Conservation (phyloP, 176 grass and related monocot genomes). For the Pontederia crassipes region DNA sequence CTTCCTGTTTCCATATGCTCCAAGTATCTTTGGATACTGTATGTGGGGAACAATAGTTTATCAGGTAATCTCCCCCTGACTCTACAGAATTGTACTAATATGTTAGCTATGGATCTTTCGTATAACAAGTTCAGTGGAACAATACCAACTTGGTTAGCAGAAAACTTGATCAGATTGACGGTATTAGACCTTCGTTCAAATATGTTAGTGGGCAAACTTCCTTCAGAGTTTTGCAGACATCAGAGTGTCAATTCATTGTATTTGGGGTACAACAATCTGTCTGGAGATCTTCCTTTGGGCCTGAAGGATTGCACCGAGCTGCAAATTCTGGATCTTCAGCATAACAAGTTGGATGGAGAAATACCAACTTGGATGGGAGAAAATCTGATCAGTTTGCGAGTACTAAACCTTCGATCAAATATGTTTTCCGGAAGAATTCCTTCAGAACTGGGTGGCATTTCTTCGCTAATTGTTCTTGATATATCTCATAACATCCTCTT, state of each 20-base stretch:
- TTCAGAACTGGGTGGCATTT: neutral
- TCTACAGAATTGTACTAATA: neutral
- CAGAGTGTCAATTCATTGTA: too few species aligned
- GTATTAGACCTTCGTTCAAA: neutral
- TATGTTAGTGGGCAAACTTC: neutral
- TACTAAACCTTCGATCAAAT: constrained; percentile 23
- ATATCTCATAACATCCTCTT: constrained; percentile 24
- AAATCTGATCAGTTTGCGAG: neutral
- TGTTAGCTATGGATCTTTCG: neutral
- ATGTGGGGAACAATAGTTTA: constrained; percentile 17
- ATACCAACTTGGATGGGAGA: constrained; percentile 35
- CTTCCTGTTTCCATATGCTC: neutral
- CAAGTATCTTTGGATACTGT: neutral
- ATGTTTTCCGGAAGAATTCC: constrained; percentile 32
- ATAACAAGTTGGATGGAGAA: constrained; percentile 27
- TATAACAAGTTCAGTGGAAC: neutral
- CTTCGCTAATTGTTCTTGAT: constrained; percentile 23
- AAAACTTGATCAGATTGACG: neutral
- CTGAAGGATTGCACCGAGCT: neutral
- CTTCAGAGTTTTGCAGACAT: neutral
- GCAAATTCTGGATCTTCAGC: constrained; percentile 25
- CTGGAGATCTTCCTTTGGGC: constrained; percentile 18
- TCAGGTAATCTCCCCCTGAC: constrained; percentile 8
- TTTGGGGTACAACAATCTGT: too few species aligned
- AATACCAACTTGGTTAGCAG: neutral